Percentiles rank a stretch among this genome's conserved stretches.
These are phyloP conservation scores for Arachis stenosperma DNA, from an alignment of 306 rosid species.

Conservation along the genomic window DNA sequence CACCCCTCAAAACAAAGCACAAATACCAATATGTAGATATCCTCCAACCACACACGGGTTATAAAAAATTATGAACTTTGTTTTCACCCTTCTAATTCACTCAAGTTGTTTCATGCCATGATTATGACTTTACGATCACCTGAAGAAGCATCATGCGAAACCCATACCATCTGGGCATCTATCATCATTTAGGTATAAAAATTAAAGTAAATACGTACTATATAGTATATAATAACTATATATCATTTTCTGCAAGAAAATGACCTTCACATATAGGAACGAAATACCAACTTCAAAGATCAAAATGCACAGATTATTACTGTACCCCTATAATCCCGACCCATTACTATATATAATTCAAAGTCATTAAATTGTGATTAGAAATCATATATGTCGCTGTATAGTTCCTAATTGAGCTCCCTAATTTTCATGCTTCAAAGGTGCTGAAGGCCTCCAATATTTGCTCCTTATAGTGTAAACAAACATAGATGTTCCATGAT, in stretches of 20 bases:
- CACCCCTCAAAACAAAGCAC: background rate
- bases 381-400: constrained; percentile 26
- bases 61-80: constrained; percentile 12
- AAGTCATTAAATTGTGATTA: constrained; percentile 43
- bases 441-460: constrained; percentile 35
- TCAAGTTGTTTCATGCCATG: background rate
- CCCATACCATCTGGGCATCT: constrained; percentile 4
- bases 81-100: constrained; percentile 25
- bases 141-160: background rate
- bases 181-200: background rate
- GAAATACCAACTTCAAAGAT: constrained; percentile 20
- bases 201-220: background rate
- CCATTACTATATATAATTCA: constrained; percentile 52
- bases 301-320: constrained; percentile 57
- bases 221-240: background rate
- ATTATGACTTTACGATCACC: constrained; percentile 20
- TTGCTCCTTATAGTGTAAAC: constrained; percentile 36
- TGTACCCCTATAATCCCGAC: constrained; percentile 58
- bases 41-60: background rate
- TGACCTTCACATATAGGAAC: constrained; percentile 20
- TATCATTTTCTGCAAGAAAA: constrained; percentile 29
- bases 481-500: constrained; percentile 35
- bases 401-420: constrained; percentile 48
- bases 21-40: background rate
- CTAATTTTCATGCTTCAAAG: constrained; percentile 45